Percentiles rank a stretch among this genome's conserved stretches.
Evolutionary conservation across 495 filamentous ascomycete genomes (phyloP).

Genomic region (Talaromyces ruber): DNA sequence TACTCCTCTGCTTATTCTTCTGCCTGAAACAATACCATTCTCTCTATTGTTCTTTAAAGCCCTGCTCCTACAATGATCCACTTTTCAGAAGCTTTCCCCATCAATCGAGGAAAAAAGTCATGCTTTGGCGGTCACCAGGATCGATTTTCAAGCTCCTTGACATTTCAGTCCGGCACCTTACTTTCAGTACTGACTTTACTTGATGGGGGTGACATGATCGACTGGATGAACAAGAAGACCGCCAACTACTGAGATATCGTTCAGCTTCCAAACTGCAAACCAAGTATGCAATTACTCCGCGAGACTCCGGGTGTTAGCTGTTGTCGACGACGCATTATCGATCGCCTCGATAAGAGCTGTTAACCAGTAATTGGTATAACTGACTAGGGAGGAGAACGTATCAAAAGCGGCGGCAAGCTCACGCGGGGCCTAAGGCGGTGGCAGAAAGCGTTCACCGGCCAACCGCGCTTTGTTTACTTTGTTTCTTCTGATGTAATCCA

Average conservation of each 20-base stretch:
- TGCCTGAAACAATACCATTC: not conserved
- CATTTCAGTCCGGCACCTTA: too few relatives aligned
- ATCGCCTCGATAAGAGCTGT: too few relatives aligned
- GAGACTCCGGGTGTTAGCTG: too few relatives aligned
- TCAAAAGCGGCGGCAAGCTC: not conserved
- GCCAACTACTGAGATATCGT: too few relatives aligned
- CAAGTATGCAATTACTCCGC: too few relatives aligned
- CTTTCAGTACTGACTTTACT: too few relatives aligned
- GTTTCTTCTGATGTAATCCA: not conserved
- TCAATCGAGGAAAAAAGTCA: not conserved
- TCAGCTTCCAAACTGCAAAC: too few relatives aligned
- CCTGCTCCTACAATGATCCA: not conserved
- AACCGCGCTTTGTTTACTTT: slow-evolving; percentile 8
- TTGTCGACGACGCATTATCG: too few relatives aligned
- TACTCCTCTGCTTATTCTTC: not conserved
- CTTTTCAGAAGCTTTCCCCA: not conserved
- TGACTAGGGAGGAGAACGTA: not conserved
- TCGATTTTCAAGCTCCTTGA: not conserved
- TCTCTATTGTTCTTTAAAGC: not conserved
- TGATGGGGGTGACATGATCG: too few relatives aligned
- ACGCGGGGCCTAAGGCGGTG: slow-evolving; percentile 5
- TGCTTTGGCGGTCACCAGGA: not conserved
- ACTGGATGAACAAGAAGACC: too few relatives aligned
- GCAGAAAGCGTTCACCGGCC: slow-evolving; percentile 5
- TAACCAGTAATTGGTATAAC: too few relatives aligned